Percentiles rank a stretch among this genome's conserved stretches.
Evolutionary conservation across 768 basidiomycete genomes (phyloP).

Genomic region (Pisolithus orientalis): DNA sequence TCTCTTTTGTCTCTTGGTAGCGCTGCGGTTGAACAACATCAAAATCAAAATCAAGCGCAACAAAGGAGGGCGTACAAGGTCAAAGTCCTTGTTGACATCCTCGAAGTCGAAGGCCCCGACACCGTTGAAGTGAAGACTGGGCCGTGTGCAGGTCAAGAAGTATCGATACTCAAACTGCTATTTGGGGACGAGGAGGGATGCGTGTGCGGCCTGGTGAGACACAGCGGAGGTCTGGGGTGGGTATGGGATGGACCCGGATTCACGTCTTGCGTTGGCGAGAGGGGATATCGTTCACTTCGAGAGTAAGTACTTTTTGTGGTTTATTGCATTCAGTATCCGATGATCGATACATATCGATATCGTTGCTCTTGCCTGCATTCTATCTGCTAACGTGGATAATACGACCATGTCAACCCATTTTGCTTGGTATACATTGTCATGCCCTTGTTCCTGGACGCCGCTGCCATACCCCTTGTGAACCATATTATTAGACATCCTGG

Average conservation of each 20-base stretch:
- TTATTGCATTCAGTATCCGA: background rate
- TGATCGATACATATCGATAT: background rate
- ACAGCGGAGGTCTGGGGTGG: no score
- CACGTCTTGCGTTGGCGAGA: conserved; percentile 35
- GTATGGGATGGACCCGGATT: conserved; percentile 17
- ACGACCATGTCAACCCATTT: background rate
- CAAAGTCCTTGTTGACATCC: conserved; percentile 61
- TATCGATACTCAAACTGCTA: conserved; percentile 63
- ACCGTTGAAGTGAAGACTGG: conserved; percentile 63
- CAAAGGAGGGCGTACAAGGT: conserved; percentile 36
- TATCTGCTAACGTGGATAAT: background rate
- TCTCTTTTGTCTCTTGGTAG: conserved; percentile 38
- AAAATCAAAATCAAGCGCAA: background rate
- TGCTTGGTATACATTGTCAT: background rate
- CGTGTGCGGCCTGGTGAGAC: no score
- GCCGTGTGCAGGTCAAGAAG: conserved; percentile 59
- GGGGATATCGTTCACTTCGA: conserved; percentile 70
- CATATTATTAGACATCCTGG: conserved; percentile 42
- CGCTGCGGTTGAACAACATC: conserved; percentile 5
- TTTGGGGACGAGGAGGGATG: no score
- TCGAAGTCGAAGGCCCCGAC: conserved; percentile 77
- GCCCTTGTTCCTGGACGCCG: no score
- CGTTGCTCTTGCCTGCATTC: background rate
- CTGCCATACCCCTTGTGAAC: background rate
- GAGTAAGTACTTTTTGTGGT: conserved; percentile 38